Evolutionary conservation across 345 rosid genomes (phyloP), one percentile per base, ranked within the genome.

Genomic region (Salix arbutifolia): DNA sequence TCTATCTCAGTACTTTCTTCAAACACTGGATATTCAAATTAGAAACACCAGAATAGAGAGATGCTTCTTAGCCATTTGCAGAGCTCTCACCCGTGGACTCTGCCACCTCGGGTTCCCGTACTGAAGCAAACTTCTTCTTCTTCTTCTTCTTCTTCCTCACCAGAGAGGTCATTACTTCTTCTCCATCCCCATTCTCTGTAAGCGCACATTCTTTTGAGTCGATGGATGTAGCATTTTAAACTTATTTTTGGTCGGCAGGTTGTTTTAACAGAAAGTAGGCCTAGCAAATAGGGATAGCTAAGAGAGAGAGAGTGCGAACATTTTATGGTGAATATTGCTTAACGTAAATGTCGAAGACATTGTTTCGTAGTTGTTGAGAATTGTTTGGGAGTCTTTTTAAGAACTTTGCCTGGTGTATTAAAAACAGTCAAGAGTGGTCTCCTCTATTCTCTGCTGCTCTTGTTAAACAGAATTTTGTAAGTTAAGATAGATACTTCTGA

Each of bases 11-110:
- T 31, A 60, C 38, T 60, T 76, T 76, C 74, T 6, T 76, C 69
- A 21, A 76, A 69, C 79, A 44, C 61, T 60, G 64, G 30, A 67
- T 52, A 10, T 12, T 52, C 38, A 58, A 6, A 16, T 13, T 3
- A 65, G n/a, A 44, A 23, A 65, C 12, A 50, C 13, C 42, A 8
- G 21, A n/a, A 18, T 18, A 44, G 21, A 46, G 67, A 62, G 19
- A 77, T 77, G 80, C 26, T 64, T 70, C 64, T 62, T 2, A 23
- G 26, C 50, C 80, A 70, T 69, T 31, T 70, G 65, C 67, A 64
- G 52, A n/a, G 33, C 38, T 48, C 25, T 46, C 64, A 16, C 12
- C 70, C 70, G 16, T 70, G 70, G 65, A 71, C 65, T 46, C 18
- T 17, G 14, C 70, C 79, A 2, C 2, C 70, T 70, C 70, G 28